Percentiles rank a stretch among this genome's conserved stretches.
phyloP scores from a whole-genome alignment of 2,329 filamentous ascomycete species.

The Lizonia empirigonia region DNA sequence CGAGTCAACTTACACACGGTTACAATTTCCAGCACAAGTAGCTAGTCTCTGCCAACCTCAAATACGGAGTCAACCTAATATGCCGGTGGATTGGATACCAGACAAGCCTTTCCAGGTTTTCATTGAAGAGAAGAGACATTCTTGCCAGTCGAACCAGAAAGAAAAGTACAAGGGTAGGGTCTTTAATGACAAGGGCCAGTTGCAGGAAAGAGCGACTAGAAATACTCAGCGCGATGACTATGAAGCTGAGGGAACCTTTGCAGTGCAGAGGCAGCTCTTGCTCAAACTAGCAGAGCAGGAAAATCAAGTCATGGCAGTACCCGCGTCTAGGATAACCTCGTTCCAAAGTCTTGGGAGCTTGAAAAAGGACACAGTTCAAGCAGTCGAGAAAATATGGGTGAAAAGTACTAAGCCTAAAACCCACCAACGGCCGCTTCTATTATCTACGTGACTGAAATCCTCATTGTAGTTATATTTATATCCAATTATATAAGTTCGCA shows the following conservation, averaged over 20 bases:
- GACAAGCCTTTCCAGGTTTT: slow-evolving; percentile 2
- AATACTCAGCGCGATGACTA: slow-evolving; percentile 5
- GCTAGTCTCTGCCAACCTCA: no score
- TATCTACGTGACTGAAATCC: no score
- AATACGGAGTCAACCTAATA: no score
- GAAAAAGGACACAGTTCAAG: background rate
- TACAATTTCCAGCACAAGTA: no score
- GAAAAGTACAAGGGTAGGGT: background rate
- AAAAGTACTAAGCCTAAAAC: background rate
- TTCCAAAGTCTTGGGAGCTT: background rate
- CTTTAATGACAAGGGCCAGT: background rate
- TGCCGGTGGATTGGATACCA: slow-evolving; percentile 8
- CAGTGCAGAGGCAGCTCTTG: slow-evolving; percentile 17
- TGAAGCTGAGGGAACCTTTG: slow-evolving; percentile 15
- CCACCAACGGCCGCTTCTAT: background rate
- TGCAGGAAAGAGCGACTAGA: background rate
- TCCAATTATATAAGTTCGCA: no score
- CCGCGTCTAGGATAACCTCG: background rate
- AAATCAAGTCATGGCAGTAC: slow-evolving; percentile 15
- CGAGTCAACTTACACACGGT: no score
- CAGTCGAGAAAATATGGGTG: background rate
- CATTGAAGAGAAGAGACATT: background rate
- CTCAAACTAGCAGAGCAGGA: slow-evolving; percentile 21
- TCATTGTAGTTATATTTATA: no score
- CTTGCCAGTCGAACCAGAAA: background rate